These are phyloP conservation scores for Tulasnella sp. DNA, from an alignment of 768 basidiomycete species.

Conservation along the genomic window DNA sequence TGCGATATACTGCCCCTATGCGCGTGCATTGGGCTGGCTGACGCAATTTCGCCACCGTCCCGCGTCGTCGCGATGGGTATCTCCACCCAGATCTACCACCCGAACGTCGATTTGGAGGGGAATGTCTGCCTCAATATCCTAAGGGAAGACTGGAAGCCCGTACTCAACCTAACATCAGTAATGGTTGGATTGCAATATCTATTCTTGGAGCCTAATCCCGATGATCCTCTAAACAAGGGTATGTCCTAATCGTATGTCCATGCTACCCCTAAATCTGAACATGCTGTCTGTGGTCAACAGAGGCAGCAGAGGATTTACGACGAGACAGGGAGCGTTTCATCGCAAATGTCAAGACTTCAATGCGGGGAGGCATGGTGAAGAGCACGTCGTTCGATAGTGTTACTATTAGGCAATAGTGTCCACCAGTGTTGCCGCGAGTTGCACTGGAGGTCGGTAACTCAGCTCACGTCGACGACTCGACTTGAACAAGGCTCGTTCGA, in stretches of 20 bases:
- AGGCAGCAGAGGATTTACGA: conserved; percentile 90
- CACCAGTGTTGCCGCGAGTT: too few relatives aligned
- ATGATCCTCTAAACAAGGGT: conserved; percentile 99
- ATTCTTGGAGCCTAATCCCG: conserved; percentile 96
- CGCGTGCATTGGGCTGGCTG: background rate
- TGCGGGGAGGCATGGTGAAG: conserved; percentile 70
- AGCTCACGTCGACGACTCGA: too few relatives aligned
- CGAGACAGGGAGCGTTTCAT: conserved; percentile 76
- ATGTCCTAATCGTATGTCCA: conserved; percentile 22
- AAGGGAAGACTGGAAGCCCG: conserved; percentile 99
- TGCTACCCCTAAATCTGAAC: conserved; percentile 17
- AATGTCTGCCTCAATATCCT: conserved; percentile 98
- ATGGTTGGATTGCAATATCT: conserved; percentile 98
- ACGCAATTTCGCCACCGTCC: background rate
- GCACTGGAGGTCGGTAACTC: too few relatives aligned
- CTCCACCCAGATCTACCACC: conserved; percentile 96
- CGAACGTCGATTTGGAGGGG: conserved; percentile 94
- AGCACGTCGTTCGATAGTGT: conserved; percentile 75
- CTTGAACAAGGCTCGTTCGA: too few relatives aligned
- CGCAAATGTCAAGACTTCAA: conserved; percentile 72
- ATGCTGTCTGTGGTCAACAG: conserved; percentile 35
- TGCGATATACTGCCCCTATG: conserved; percentile 33
- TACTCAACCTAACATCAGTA: conserved; percentile 91
- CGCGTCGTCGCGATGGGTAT: background rate
- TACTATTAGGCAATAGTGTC: conserved; percentile 16